These are phyloP conservation scores for Xerocomus nothofagi DNA, from an alignment of 1,284 basidiomycete species.

Conservation along the genomic window DNA sequence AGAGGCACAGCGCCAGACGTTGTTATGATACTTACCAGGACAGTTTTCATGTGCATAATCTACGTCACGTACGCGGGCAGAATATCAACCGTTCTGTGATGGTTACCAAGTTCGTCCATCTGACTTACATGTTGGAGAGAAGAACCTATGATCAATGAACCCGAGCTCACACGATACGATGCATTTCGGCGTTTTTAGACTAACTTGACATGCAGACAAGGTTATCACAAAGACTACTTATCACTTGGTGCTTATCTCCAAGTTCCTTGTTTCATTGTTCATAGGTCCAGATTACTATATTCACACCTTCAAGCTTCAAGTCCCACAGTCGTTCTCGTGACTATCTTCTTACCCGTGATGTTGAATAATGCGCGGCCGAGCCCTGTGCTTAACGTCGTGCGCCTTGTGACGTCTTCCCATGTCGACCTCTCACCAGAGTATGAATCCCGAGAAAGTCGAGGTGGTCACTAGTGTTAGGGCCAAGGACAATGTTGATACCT, in stretches of 20 bases:
- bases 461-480: background rate
- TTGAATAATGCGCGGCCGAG: background rate
- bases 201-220: background rate
- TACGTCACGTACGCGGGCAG: slow-evolving; percentile 4
- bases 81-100: slow-evolving; percentile 5
- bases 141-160: too few species aligned
- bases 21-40: slow-evolving; percentile 13
- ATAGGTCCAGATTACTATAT: too few species aligned
- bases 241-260: slow-evolving; percentile 2
- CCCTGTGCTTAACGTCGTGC: background rate
- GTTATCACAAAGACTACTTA: slow-evolving; percentile 1
- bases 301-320: too few species aligned
- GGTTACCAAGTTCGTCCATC: background rate
- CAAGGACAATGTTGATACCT: slow-evolving; percentile 10
- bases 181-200: background rate
- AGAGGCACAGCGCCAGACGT: slow-evolving; percentile 5
- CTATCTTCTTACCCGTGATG: background rate
- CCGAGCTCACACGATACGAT: too few species aligned
- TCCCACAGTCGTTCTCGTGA: slow-evolving; percentile 20
- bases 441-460: slow-evolving; percentile 16
- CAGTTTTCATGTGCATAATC: slow-evolving; percentile 26
- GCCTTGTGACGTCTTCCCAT: slow-evolving; percentile 5
- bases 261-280: background rate
- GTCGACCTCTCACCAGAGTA: slow-evolving; percentile 7
- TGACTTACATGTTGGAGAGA: too few species aligned